Evolutionary conservation across 129 eudicot species (phyloP).

Genomic region (Oenanthe sinensis): DNA sequence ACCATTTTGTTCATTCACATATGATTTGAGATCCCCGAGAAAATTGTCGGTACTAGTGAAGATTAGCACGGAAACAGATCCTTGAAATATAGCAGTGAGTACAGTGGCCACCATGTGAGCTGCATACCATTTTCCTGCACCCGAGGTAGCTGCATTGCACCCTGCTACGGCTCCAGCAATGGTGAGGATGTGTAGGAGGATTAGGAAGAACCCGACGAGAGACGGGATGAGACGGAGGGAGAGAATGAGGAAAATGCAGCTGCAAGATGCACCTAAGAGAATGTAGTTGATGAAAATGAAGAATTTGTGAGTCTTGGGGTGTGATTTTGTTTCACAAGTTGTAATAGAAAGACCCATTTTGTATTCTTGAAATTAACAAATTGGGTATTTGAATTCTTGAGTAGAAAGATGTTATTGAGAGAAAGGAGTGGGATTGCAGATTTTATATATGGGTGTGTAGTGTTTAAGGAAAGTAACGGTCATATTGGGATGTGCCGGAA

Average conservation of each 20-base stretch:
- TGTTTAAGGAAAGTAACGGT: neutral
- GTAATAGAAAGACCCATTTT: conserved; percentile 24
- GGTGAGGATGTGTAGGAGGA: conserved; percentile 50
- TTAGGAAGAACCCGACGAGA: conserved; percentile 30
- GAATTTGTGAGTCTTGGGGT: conserved; percentile 58
- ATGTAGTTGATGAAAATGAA: conserved; percentile 71
- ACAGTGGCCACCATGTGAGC: conserved; percentile 71
- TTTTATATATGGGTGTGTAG: neutral
- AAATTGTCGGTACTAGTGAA: conserved; percentile 53
- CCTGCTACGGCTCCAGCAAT: conserved; percentile 36
- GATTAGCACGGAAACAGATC: conserved; percentile 51
- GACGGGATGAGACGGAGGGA: conserved; percentile 88
- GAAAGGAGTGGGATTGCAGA: neutral
- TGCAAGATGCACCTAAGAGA: conserved; percentile 77
- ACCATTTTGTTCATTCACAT: conserved; percentile 38
- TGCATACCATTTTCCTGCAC: conserved; percentile 47
- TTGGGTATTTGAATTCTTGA: neutral
- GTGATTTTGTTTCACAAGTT: conserved; percentile 22
- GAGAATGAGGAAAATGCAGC: conserved; percentile 88
- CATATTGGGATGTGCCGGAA: neutral
- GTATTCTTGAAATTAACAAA: neutral
- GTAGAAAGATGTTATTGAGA: neutral
- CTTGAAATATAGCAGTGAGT: conserved; percentile 75
- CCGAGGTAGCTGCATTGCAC: conserved; percentile 22
- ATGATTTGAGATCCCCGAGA: conserved; percentile 26